A percentile compares a stretch with the other conserved stretches of the same genome.
phyloP scores from a whole-genome alignment of 2,329 filamentous ascomycete species.

The Fusarium sp. region DNA sequence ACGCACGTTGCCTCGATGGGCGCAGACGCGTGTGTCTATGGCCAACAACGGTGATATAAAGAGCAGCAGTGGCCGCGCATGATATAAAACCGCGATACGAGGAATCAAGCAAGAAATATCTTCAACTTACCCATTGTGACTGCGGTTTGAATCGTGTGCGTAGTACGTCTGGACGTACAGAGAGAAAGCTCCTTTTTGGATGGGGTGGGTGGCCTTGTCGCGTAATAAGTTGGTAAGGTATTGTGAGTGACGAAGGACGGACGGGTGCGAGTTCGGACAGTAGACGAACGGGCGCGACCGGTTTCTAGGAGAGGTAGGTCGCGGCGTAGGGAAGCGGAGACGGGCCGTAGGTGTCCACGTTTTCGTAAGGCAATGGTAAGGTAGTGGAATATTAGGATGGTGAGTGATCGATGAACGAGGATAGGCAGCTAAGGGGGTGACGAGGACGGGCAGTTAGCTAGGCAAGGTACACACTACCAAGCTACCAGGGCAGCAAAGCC shows the following conservation, averaged over 20 bases:
- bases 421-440: constrained; percentile 40
- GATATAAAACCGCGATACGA: neutral
- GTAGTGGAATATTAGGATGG: constrained; percentile 26
- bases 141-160: constrained; percentile 29
- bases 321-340: constrained; percentile 39
- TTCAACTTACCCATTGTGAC: constrained; percentile 44
- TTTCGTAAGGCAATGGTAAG: constrained; percentile 17
- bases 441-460: neutral
- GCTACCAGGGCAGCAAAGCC: constrained; percentile 21
- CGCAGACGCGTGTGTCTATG: constrained; percentile 32
- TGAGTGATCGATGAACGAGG: constrained; percentile 21
- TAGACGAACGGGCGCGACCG: constrained; percentile 30
- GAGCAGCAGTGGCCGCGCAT: constrained; percentile 3
- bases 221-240: constrained; percentile 31
- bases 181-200: constrained; percentile 35
- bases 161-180: constrained; percentile 36
- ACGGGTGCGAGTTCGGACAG: constrained; percentile 36
- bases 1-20: constrained; percentile 28
- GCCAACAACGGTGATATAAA: constrained; percentile 5
- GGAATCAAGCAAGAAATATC: constrained; percentile 35
- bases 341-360: constrained; percentile 41
- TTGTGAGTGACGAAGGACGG: constrained; percentile 37
- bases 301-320: constrained; percentile 37
- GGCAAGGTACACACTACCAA: neutral
- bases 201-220: constrained; percentile 42